These are phyloP conservation scores for Cadophora gregata DNA, from an alignment of 2,329 filamentous ascomycete genomes.

Conservation along the genomic window DNA sequence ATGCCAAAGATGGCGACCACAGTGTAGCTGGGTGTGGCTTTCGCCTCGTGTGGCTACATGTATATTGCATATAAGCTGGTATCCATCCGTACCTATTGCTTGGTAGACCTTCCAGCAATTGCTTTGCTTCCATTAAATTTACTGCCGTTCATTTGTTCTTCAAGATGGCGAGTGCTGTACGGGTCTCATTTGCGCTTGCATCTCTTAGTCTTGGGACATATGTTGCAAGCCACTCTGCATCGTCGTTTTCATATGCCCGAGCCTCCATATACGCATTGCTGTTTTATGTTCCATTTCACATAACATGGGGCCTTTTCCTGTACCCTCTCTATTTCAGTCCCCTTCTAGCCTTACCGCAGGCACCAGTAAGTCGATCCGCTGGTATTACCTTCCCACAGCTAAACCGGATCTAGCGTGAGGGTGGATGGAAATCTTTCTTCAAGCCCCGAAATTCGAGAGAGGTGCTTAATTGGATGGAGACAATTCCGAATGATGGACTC, in stretches of 20 bases:
- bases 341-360: conserved; percentile 23
- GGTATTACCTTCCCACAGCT: not conserved
- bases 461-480: conserved; percentile 28
- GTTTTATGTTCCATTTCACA: conserved; percentile 20
- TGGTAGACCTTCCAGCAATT: not conserved
- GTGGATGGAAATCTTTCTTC: conserved; percentile 24
- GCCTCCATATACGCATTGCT: conserved; percentile 7
- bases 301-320: conserved; percentile 27
- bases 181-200: conserved; percentile 5
- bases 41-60: not conserved
- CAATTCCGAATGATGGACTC: conserved; percentile 27
- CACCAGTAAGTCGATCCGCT: conserved; percentile 24
- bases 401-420: not conserved
- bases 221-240: not conserved
- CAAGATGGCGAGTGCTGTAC: not conserved
- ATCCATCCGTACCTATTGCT: not conserved
- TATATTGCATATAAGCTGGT: conserved; percentile 2
- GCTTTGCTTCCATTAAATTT: not conserved
- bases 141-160: not conserved
- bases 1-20: not conserved
- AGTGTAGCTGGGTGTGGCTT: conserved; percentile 3
- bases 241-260: conserved; percentile 20
- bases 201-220: not conserved
- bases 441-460: conserved; percentile 12
- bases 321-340: conserved; percentile 31